phyloP scores from a whole-genome alignment of 345 rosid genomes.

The Clausena lansium region DNA sequence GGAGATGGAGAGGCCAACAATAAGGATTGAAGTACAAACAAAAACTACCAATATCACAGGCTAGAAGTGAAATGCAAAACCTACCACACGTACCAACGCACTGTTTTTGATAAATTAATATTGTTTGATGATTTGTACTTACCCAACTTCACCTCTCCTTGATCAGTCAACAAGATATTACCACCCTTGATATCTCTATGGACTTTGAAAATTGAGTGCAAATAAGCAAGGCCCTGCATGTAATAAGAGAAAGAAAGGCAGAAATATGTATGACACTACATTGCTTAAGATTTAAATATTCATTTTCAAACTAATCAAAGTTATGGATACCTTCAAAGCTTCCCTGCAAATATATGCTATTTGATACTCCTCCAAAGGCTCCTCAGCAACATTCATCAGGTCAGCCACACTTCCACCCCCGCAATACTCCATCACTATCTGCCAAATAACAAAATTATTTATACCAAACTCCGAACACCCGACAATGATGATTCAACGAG shows the following conservation, averaged over 20 bases:
- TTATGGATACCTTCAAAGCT: conserved; percentile 71
- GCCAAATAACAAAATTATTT: conserved; percentile 42
- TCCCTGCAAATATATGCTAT: conserved; percentile 95
- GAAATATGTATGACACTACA: neutral
- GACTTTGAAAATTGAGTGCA: conserved; percentile 96
- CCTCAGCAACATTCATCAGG: conserved; percentile 87
- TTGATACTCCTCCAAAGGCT: conserved; percentile 91
- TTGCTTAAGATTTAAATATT: conserved; percentile 7
- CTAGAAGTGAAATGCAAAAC: neutral
- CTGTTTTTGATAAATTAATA: neutral
- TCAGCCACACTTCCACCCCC: conserved; percentile 99
- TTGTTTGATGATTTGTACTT: conserved; percentile 32
- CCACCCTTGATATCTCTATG: conserved; percentile 99
- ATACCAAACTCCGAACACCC: conserved; percentile 16
- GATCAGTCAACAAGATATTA: conserved; percentile 94
- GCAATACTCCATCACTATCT: conserved; percentile 99
- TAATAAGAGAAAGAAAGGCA: conserved; percentile 20
- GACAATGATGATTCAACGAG: neutral
- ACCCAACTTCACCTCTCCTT: conserved; percentile 99
- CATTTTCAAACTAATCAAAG: conserved; percentile 12
- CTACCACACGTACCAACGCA: neutral
- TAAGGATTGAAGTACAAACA: neutral
- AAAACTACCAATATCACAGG: neutral
- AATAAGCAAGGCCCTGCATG: conserved; percentile 87
- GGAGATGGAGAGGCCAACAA: neutral